A percentile compares a stretch with the other conserved stretches of the same genome.
Conservation (phyloP, 495 filamentous ascomycete genomes). For the Neurospora tetraspora region DNA sequence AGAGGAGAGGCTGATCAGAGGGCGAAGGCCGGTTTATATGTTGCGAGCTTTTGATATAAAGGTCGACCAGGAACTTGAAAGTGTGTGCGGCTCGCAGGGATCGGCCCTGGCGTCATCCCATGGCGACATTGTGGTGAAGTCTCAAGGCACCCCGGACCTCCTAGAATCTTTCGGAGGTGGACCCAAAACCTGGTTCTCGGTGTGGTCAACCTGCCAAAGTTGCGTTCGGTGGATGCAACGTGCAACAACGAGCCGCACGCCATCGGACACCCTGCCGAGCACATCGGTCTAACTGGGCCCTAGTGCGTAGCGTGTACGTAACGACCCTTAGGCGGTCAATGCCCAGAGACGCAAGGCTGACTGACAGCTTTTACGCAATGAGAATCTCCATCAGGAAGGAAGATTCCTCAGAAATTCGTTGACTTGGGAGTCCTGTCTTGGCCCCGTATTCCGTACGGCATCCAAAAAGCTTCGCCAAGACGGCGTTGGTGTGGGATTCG, state of each 20-base stretch:
- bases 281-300: background rate
- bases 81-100: background rate
- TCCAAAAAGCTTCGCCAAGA: background rate
- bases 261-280: background rate
- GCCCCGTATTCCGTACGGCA: background rate
- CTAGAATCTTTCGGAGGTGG: background rate
- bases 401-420: background rate
- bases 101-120: background rate
- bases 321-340: background rate
- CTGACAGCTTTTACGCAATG: background rate
- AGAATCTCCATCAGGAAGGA: background rate
- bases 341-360: background rate
- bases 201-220: background rate
- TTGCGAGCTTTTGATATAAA: background rate
- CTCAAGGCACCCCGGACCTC: background rate
- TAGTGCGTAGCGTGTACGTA: background rate
- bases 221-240: background rate
- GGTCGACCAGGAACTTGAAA: background rate
- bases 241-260: background rate
- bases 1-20: background rate
- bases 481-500: background rate
- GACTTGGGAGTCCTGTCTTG: background rate
- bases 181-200: background rate
- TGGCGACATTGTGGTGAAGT: background rate
- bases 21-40: slow-evolving; percentile 2